A percentile compares a stretch with the other conserved stretches of the same genome.
Conservation (phyloP, 2,329 filamentous ascomycete genomes). For the Ustilaginoidea virens region DNA sequence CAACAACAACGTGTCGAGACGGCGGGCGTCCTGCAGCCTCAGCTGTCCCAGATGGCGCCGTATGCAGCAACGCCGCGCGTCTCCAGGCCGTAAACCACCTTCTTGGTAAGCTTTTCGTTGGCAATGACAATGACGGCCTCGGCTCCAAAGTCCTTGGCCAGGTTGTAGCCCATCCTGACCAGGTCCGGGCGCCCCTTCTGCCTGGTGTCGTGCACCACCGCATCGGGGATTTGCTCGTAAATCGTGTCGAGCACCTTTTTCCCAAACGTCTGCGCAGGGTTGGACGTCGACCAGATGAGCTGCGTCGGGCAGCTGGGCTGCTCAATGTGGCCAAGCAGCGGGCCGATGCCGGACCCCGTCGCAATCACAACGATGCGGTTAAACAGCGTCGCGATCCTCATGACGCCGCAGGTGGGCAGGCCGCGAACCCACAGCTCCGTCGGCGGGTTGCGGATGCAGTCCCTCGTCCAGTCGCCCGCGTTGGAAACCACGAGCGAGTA, state of each 20-base stretch:
- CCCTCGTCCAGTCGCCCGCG: slow-evolving; percentile 59
- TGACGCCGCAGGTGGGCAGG: slow-evolving; percentile 49
- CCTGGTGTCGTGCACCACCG: slow-evolving; percentile 53
- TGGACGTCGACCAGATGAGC: slow-evolving; percentile 53
- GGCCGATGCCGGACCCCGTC: slow-evolving; percentile 61
- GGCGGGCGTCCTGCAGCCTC: too few relatives aligned
- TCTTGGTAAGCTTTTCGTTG: slow-evolving; percentile 51
- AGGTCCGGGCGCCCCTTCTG: slow-evolving; percentile 41
- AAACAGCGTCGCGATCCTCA: slow-evolving; percentile 53
- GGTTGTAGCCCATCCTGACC: slow-evolving; percentile 33
- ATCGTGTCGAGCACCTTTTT: slow-evolving; percentile 38
- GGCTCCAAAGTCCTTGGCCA: slow-evolving; percentile 37
- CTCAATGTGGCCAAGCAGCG: slow-evolving; percentile 45
- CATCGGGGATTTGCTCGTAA: slow-evolving; percentile 39
- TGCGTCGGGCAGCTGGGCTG: slow-evolving; percentile 33
- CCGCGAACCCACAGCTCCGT: slow-evolving; percentile 52
- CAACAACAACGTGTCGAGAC: not conserved
- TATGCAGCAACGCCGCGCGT: slow-evolving; percentile 49
- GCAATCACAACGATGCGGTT: slow-evolving; percentile 49
- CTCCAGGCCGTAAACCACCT: slow-evolving; percentile 55
- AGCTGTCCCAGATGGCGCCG: slow-evolving; percentile 58
- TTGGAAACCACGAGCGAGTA: slow-evolving; percentile 58
- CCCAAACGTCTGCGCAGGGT: slow-evolving; percentile 48
- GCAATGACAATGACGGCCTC: slow-evolving; percentile 63
- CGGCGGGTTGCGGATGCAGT: slow-evolving; percentile 46